Conservation (phyloP, 768 basidiomycete genomes). For the Neoboletus subvelutipes region DNA sequence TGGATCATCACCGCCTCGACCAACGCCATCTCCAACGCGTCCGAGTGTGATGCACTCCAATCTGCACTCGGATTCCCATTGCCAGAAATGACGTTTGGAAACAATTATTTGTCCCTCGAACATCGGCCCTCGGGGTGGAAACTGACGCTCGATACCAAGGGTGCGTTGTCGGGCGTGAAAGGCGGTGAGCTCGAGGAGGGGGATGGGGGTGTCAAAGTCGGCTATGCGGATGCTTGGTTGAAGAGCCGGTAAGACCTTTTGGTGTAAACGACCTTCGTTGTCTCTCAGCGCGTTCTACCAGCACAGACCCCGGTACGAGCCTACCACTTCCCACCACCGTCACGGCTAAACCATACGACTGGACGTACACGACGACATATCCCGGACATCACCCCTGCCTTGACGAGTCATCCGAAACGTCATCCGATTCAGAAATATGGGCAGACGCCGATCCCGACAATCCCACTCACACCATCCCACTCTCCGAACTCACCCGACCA, state of each 20-base stretch:
- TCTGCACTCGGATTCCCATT: conserved; percentile 69
- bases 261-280: not conserved
- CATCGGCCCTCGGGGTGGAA: conserved; percentile 65
- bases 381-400: conserved; percentile 50
- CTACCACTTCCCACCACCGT: conserved; percentile 71
- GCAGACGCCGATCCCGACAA: conserved; percentile 55
- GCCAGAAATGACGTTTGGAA: conserved; percentile 97
- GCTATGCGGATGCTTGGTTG: conserved; percentile 93
- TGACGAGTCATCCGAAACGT: conserved; percentile 15
- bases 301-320: conserved; percentile 64
- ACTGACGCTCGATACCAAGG: conserved; percentile 63
- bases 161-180: conserved; percentile 71
- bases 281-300: conserved; percentile 37
- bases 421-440: conserved; percentile 41
- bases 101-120: conserved; percentile 67
- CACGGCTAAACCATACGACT: conserved; percentile 87
- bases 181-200: conserved; percentile 73
- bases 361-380: conserved; percentile 96
- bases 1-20: conserved; percentile 75
- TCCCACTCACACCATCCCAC: conserved; percentile 66
- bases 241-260: conserved; percentile 62
- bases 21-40: conserved; percentile 76
- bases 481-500: conserved; percentile 79
- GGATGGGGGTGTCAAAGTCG: conserved; percentile 92
- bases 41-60: conserved; percentile 70